Conservation (phyloP, 2,329 filamentous ascomycete genomes). For the Colletotrichum destructivum region DNA sequence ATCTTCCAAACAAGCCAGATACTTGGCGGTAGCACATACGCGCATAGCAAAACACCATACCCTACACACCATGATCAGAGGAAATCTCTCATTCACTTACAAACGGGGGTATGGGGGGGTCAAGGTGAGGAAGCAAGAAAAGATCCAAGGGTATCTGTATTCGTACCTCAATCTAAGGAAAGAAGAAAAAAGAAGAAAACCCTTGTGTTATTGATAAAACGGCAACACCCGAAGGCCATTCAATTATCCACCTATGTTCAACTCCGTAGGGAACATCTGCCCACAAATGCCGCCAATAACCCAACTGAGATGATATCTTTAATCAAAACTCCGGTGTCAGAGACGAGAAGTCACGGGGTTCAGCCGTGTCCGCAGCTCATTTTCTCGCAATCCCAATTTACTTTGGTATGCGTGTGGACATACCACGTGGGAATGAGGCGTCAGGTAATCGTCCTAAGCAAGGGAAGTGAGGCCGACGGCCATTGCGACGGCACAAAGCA, state of each 20-base stretch:
- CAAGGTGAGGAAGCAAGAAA: not conserved
- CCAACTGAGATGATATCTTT: slow-evolving; percentile 1
- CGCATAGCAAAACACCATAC: not conserved
- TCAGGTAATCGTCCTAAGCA: slow-evolving; percentile 4
- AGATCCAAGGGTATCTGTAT: slow-evolving; percentile 15
- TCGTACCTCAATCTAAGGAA: slow-evolving; percentile 29
- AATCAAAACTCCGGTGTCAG: slow-evolving; percentile 8
- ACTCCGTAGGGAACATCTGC: slow-evolving; percentile 18
- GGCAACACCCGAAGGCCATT: slow-evolving; percentile 17
- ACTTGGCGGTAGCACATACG: slow-evolving; percentile 18
- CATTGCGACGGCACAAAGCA: slow-evolving; percentile 48
- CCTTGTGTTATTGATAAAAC: slow-evolving; percentile 18
- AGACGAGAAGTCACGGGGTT: not conserved
- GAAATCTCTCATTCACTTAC: not conserved
- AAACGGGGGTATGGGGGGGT: too few relatives aligned
- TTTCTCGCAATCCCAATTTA: not conserved
- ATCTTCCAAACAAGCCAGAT: slow-evolving; percentile 13
- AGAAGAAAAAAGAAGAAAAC: too few relatives aligned
- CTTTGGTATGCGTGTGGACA: not conserved
- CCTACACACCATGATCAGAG: slow-evolving; percentile 3
- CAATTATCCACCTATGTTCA: slow-evolving; percentile 22
- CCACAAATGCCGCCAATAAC: slow-evolving; percentile 37
- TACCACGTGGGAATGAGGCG: not conserved
- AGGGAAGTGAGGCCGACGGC: slow-evolving; percentile 43
- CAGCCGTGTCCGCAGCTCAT: not conserved